Base-by-base conservation (phyloP, 148 eudicot genomes). In the Dianthus caryophyllus region DNA sequence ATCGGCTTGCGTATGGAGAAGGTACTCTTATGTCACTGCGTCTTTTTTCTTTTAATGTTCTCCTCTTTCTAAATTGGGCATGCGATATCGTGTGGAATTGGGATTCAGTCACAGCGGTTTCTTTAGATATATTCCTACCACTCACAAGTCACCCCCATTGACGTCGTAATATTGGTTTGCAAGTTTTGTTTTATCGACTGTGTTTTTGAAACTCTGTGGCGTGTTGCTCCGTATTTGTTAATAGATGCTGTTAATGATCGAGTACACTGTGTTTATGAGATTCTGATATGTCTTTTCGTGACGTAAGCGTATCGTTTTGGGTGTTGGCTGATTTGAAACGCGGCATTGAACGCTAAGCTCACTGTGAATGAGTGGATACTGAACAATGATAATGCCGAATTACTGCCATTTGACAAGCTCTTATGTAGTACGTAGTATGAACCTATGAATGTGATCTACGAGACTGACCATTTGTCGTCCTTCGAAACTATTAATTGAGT, bases 121-220 rank as follows among this genome's bases (percentile, higher is more conserved):
- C 63, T 44, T 68, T 41, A 29, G 64, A 62, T 39, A 27, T n/a
- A n/a, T n/a, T n/a, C n/a, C n/a, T n/a, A n/a, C n/a, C n/a, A n/a
- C n/a, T n/a, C n/a, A n/a, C n/a, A n/a, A n/a, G n/a, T 74, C 24
- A 53, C 64, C 66, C 66, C 41, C 41, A 63, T 44, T 66, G 66
- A 73, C 71, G 44, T 33, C 30, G 11, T 57, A 21, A 20, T 20
- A 9, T 75, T 18, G 48, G 24, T 20, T 58, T 41, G 33, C 18
- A 36, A 48, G 29, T 64, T 30, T 44, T 61, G 43, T 27, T 67
- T 51, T 73, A 31, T 66, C 60, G 70, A 71, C 61, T 41, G 44
- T 41, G 12, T 68, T 74, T 71, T 49, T 22, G 53, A 63, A 74
- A 64, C 30, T 16, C 49, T 44, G 46, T 76, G 75, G 75, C 38